Evolutionary conservation across 1,139 yeast species (phyloP).

Genomic region (Scheffersomyces titani): DNA sequence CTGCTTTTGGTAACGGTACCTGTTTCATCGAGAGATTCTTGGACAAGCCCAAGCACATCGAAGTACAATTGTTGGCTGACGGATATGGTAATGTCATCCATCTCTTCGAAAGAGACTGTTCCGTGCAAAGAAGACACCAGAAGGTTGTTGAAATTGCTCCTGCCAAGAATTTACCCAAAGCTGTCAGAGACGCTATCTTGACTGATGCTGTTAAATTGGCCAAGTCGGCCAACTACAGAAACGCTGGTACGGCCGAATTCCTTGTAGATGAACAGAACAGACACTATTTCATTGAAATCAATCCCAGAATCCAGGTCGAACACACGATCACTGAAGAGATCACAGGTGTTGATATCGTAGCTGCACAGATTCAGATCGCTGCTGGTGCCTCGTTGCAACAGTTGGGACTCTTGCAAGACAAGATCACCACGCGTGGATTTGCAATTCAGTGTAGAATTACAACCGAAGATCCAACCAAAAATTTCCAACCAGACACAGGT

Average conservation of each 20-base stretch:
- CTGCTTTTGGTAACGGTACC: slow-evolving; percentile 97
- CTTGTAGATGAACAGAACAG: slow-evolving; percentile 91
- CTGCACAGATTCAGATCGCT: slow-evolving; percentile 98
- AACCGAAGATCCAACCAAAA: slow-evolving; percentile 95
- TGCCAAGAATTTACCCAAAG: slow-evolving; percentile 83
- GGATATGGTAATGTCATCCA: slow-evolving; percentile 93
- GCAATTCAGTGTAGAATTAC: slow-evolving; percentile 99
- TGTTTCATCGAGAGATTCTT: slow-evolving; percentile 96
- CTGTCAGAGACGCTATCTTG: slow-evolving; percentile 86
- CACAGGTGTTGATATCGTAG: slow-evolving; percentile 96
- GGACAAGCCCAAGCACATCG: slow-evolving; percentile 96
- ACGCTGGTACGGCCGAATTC: slow-evolving; percentile 99
- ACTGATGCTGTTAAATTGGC: slow-evolving; percentile 95
- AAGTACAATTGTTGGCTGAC: slow-evolving; percentile 95
- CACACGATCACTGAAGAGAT: slow-evolving; percentile 99
- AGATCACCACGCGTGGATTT: slow-evolving; percentile 93
- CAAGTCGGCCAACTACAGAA: slow-evolving; percentile 81
- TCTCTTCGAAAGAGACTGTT: slow-evolving; percentile 96
- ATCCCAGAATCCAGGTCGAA: slow-evolving; percentile 98
- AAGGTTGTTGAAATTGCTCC: slow-evolving; percentile 99
- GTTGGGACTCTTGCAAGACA: slow-evolving; percentile 89
- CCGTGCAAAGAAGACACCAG: slow-evolving; percentile 99
- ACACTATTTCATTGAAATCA: slow-evolving; percentile 96
- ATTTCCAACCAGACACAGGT: slow-evolving; percentile 98
- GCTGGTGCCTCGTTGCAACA: slow-evolving; percentile 96